Conservation (phyloP, 306 rosid species). For the Inga laurina region DNA sequence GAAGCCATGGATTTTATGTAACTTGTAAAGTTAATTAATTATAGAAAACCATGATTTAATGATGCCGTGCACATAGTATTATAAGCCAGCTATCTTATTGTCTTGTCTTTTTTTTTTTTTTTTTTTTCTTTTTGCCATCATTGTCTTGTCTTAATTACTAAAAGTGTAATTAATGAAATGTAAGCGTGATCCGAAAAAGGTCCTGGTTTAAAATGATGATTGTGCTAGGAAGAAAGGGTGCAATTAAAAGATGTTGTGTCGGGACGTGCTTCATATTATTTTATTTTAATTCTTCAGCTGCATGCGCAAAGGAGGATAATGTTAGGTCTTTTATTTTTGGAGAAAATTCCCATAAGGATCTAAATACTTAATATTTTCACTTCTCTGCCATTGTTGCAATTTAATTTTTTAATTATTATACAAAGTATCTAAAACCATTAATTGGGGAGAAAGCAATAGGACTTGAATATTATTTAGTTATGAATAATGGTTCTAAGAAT, state of each 20-base stretch:
- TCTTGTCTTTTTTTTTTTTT: conserved; percentile 17
- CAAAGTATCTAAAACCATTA: background rate
- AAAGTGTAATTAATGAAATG: conserved; percentile 39
- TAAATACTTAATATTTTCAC: background rate
- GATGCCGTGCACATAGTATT: conserved; percentile 26
- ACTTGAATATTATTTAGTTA: background rate
- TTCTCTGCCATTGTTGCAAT: background rate
- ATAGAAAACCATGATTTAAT: conserved; percentile 34
- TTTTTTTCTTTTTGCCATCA: background rate
- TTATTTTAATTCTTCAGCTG: conserved; percentile 46
- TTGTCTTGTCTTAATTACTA: conserved; percentile 24
- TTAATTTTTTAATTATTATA: background rate
- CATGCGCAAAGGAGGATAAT: conserved; percentile 66
- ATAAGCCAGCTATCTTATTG: conserved; percentile 83
- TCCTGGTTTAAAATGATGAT: conserved; percentile 49
- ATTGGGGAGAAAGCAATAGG: background rate
- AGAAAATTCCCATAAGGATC: conserved; percentile 19
- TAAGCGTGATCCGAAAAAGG: conserved; percentile 62
- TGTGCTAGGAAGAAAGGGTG: conserved; percentile 54
- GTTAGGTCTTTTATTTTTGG: conserved; percentile 25
- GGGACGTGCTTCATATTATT: conserved; percentile 41
- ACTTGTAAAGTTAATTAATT: background rate
- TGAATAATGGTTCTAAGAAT: background rate
- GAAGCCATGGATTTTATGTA: background rate
- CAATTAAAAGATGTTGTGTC: conserved; percentile 54